Percentiles rank a stretch among this genome's conserved stretches.
These are phyloP conservation scores for Microdochium paspali DNA, from an alignment of 2,329 filamentous ascomycete genomes.

Conservation along the genomic window DNA sequence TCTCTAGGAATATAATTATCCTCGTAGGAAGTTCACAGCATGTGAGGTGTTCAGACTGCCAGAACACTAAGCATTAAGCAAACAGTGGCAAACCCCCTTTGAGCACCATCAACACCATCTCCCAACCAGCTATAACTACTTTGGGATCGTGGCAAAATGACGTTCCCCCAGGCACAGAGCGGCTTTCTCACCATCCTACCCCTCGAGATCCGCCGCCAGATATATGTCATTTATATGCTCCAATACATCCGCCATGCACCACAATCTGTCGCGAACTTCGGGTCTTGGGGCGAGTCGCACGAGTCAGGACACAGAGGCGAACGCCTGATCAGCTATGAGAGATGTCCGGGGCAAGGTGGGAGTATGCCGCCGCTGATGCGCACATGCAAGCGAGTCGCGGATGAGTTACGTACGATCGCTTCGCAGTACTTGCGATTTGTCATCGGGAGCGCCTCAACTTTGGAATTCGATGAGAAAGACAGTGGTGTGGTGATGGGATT, in stretches of 20 bases:
- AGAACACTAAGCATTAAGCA: no score
- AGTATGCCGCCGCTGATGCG: neutral
- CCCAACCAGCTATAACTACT: no score
- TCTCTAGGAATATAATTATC: no score
- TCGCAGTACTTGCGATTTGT: neutral
- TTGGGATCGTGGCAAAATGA: no score
- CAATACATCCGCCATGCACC: neutral
- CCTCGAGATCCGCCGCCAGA: conserved; percentile 14
- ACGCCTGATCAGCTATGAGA: neutral
- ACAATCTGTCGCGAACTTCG: neutral
- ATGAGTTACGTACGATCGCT: neutral
- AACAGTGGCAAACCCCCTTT: no score
- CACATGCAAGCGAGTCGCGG: neutral
- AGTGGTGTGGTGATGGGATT: no score
- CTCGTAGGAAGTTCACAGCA: no score
- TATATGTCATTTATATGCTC: conserved; percentile 2
- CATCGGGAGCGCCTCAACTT: neutral
- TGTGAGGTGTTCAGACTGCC: no score
- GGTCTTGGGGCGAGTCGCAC: neutral
- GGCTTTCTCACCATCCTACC: conserved; percentile 10
- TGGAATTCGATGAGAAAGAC: no score
- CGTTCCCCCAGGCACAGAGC: no score
- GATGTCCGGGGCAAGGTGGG: no score
- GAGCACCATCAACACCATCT: no score
- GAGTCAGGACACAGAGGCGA: neutral